These are phyloP conservation scores for Fusarium mexicanum DNA, from an alignment of 2,329 filamentous ascomycete species.

Conservation along the genomic window DNA sequence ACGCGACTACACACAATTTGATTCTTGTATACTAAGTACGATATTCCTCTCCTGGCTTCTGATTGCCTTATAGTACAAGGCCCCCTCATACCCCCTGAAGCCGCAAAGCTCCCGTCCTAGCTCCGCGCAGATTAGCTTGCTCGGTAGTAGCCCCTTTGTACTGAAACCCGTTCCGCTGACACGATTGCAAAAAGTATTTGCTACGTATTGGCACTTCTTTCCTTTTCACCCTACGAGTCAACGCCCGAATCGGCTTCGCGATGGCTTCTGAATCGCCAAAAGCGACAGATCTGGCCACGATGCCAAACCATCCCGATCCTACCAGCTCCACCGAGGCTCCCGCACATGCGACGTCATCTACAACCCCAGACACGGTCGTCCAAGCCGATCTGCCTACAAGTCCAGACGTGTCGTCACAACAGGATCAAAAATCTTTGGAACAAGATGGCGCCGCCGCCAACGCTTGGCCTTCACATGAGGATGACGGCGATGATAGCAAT, in stretches of 20 bases:
- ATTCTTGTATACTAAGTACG: slow-evolving; percentile 43
- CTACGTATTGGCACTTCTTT: slow-evolving; percentile 29
- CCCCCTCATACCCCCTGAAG: slow-evolving; percentile 33
- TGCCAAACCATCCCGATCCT: slow-evolving; percentile 49
- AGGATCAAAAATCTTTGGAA: slow-evolving; percentile 1
- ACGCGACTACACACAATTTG: slow-evolving; percentile 26
- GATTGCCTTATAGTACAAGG: background rate
- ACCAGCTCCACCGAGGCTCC: slow-evolving; percentile 29
- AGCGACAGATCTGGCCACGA: slow-evolving; percentile 53
- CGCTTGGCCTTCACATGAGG: slow-evolving; percentile 38
- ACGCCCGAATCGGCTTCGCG: slow-evolving; percentile 34
- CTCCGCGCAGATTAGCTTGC: slow-evolving; percentile 38
- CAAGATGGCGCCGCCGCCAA: slow-evolving; percentile 13
- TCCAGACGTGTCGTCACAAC: slow-evolving; percentile 24
- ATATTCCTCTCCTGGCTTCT: background rate
- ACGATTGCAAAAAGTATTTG: slow-evolving; percentile 36
- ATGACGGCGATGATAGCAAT: slow-evolving; percentile 38
- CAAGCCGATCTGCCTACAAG: slow-evolving; percentile 10
- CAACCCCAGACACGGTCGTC: slow-evolving; percentile 13
- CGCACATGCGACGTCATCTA: slow-evolving; percentile 37
- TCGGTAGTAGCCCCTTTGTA: slow-evolving; percentile 38
- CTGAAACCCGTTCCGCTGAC: slow-evolving; percentile 37
- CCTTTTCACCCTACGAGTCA: slow-evolving; percentile 21
- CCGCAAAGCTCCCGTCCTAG: slow-evolving; percentile 29
- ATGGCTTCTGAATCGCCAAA: slow-evolving; percentile 52